Base-by-base conservation (phyloP, 805 yeast species). In the Barnettozyma populi region DNA sequence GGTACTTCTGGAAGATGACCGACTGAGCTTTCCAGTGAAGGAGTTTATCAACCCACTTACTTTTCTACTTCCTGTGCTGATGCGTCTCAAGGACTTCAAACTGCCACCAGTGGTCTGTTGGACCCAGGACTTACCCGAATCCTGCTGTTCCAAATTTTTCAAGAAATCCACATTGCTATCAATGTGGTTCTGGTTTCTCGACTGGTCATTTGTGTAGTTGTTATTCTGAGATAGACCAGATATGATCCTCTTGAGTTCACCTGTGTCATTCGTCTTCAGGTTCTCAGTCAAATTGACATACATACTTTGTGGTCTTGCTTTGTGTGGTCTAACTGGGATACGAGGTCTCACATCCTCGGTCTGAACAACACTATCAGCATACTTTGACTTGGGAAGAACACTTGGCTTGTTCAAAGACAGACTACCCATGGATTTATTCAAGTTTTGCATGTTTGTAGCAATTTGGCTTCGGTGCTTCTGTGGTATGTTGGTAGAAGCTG, bases 111-210 rank as follows among this genome's bases (percentile, higher is more conserved):
- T 63, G 35, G 51, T 49, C 36, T 61, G 61, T 24, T 62, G 65
- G 19, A 57, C 54, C 66, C 67, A 60, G 5, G 62, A 61, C 57
- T 53, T 57, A 16, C 67, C 67, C 37, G 63, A 61, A 48, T 69
- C 68, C 44, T 69, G 70, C 27, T 63, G 63, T 11, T 71, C 65
- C 20, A 71, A 50, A 23, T 54, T 61, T 44, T 64, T 67, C 32
- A 72, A 47, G 51, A 69, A 72, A 29, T 67, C 75, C 21, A 71
- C 63, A 34, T 67, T 70, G 46, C 67, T 68, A 50, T 65, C 63
- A 41, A 59, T 59, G 27, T 59, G 60, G 45, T 55, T 52, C 41
- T 41, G 34, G 13, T 52, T 61, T 16, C 58, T 59, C 9, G 24
- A 19, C 59, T 61, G 43, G 62, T 57, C 9, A 51, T 52, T 4